A percentile compares a stretch with the other conserved stretches of the same genome.
These are phyloP conservation scores for Monilinia laxa DNA, from an alignment of 2,329 filamentous ascomycete genomes.

Conservation along the genomic window DNA sequence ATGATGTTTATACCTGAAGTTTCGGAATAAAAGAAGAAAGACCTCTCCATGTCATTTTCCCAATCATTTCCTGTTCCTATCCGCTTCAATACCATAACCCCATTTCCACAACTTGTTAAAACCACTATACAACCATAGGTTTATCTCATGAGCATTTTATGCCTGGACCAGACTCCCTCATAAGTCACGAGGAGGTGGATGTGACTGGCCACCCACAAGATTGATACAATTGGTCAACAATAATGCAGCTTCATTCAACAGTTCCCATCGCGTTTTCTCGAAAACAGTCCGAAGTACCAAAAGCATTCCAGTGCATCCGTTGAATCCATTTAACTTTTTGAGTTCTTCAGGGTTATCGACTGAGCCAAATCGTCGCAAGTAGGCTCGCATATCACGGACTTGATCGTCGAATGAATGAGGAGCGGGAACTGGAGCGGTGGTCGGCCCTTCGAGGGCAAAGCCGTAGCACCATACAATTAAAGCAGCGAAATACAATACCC, in stretches of 20 bases:
- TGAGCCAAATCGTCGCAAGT: conserved; percentile 69
- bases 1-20: conserved; percentile 6
- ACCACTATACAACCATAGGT: background rate
- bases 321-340: conserved; percentile 70
- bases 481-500: conserved; percentile 91
- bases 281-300: conserved; percentile 82
- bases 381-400: conserved; percentile 75
- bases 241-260: conserved; percentile 82
- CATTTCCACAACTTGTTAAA: background rate
- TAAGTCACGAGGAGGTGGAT: background rate
- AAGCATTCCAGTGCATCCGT: conserved; percentile 77
- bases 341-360: conserved; percentile 76
- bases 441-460: conserved; percentile 81
- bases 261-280: conserved; percentile 81
- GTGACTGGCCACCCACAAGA: conserved; percentile 36
- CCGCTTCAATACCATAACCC: background rate
- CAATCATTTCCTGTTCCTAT: background rate
- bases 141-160: background rate
- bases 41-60: background rate
- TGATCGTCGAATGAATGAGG: conserved; percentile 62
- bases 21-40: background rate
- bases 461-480: conserved; percentile 96
- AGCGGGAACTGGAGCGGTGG: conserved; percentile 47
- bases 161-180: background rate
- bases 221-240: conserved; percentile 79